These are phyloP conservation scores for Penicillium lividum DNA, from an alignment of 495 filamentous ascomycete genomes.

Conservation along the genomic window DNA sequence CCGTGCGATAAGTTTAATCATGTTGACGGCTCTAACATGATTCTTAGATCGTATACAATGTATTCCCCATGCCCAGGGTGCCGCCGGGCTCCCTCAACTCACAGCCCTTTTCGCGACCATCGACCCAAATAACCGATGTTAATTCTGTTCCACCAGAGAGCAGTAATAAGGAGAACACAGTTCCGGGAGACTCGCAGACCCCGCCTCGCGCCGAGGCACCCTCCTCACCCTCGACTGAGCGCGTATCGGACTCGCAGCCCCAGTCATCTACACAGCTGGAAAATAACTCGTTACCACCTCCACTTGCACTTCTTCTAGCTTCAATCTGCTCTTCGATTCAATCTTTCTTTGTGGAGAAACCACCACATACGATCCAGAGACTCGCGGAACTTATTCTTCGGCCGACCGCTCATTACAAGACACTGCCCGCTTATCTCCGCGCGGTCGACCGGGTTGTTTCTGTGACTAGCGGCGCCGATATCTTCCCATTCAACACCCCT, in stretches of 20 bases:
- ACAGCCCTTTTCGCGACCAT: constrained; percentile 31
- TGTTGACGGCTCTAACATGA: constrained; percentile 12
- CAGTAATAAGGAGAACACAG: constrained; percentile 57
- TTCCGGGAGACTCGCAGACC: constrained; percentile 35
- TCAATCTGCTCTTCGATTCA: constrained; percentile 69
- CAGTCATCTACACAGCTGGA: constrained; percentile 43
- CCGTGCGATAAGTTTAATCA: constrained; percentile 1
- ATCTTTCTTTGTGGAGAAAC: constrained; percentile 67
- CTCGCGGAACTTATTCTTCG: constrained; percentile 84
- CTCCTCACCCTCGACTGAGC: constrained; percentile 44
- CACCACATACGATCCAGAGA: constrained; percentile 91
- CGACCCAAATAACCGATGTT: constrained; percentile 36
- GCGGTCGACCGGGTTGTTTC: constrained; percentile 90
- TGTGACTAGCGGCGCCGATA: constrained; percentile 77
- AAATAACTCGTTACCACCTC: constrained; percentile 58
- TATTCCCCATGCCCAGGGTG: constrained; percentile 50
- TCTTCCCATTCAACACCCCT: constrained; percentile 77
- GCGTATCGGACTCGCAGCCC: constrained; percentile 48
- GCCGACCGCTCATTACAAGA: constrained; percentile 76
- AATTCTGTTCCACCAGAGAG: constrained; percentile 34
- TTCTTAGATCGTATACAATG: constrained; percentile 53
- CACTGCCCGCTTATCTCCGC: constrained; percentile 79
- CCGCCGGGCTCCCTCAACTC: constrained; percentile 32
- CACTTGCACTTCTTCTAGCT: constrained; percentile 60
- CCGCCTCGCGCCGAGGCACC: constrained; percentile 31